Evolutionary conservation across 495 filamentous ascomycete species (phyloP).

Genomic region (Aspergillus leporis): DNA sequence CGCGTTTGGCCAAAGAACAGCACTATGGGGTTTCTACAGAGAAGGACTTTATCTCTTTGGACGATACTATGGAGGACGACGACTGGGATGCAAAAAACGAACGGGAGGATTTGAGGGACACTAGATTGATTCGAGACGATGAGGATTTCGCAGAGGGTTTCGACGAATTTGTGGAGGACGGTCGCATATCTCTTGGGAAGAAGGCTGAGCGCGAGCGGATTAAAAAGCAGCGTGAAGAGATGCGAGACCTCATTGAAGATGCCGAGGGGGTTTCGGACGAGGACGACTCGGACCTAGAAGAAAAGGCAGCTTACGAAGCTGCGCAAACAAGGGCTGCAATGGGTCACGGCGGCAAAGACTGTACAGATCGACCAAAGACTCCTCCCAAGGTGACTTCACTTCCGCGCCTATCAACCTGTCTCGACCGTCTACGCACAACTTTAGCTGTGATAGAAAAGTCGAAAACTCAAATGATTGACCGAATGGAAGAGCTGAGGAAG

Average conservation of each 20-base stretch:
- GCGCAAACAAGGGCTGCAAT: slow-evolving; percentile 82
- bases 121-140: slow-evolving; percentile 79
- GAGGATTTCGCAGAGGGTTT: slow-evolving; percentile 96
- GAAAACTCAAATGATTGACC: slow-evolving; percentile 52
- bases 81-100: slow-evolving; percentile 44
- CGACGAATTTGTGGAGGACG: slow-evolving; percentile 88
- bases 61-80: slow-evolving; percentile 54
- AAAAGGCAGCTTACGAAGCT: slow-evolving; percentile 82
- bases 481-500: slow-evolving; percentile 60
- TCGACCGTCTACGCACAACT: slow-evolving; percentile 51
- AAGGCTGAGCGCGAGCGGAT: slow-evolving; percentile 78
- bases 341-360: slow-evolving; percentile 57
- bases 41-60: slow-evolving; percentile 75
- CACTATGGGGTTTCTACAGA: slow-evolving; percentile 65
- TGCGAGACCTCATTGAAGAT: slow-evolving; percentile 80
- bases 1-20: slow-evolving; percentile 73
- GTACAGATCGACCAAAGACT: slow-evolving; percentile 47
- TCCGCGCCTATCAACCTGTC: slow-evolving; percentile 50
- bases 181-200: slow-evolving; percentile 71
- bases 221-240: slow-evolving; percentile 66
- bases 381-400: slow-evolving; percentile 61
- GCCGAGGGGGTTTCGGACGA: slow-evolving; percentile 67
- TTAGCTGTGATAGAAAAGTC: slow-evolving; percentile 57
- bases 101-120: slow-evolving; percentile 54
- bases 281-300: slow-evolving; percentile 78